phyloP scores from a whole-genome alignment of 73 alveolate genomes.

The Breviolum minutum region DNA sequence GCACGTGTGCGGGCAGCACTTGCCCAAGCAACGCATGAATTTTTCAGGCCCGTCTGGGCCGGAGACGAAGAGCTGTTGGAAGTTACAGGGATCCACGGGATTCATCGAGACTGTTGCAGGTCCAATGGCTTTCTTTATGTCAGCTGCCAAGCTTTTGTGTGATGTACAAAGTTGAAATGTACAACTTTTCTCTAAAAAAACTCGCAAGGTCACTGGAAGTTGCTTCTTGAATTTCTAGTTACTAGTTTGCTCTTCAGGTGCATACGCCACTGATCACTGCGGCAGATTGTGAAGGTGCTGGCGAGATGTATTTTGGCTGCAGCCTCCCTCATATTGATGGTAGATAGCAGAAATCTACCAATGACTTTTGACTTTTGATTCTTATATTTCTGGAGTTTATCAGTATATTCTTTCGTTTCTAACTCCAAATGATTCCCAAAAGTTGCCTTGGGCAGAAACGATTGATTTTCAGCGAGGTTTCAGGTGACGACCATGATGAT shows the following conservation, averaged over 20 bases:
- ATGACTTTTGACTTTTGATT: not conserved
- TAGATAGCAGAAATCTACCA: no score
- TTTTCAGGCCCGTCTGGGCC: slow-evolving; percentile 96
- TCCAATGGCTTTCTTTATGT: slow-evolving; percentile 36
- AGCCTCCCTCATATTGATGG: slow-evolving; percentile 97
- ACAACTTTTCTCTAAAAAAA: not conserved
- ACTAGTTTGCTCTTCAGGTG: slow-evolving; percentile 90
- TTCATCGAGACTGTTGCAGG: not conserved
- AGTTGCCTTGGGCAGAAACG: not conserved
- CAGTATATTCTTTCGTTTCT: not conserved
- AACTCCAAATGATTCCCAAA: not conserved
- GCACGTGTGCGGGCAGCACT: slow-evolving; percentile 99
- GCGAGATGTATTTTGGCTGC: slow-evolving; percentile 99
- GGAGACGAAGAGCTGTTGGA: not conserved
- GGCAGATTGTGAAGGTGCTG: slow-evolving; percentile 99
- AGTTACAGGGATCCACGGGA: not conserved
- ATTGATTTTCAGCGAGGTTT: not conserved
- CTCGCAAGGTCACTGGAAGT: not conserved
- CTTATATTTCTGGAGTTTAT: not conserved
- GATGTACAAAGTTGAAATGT: not conserved
- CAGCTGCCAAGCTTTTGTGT: not conserved
- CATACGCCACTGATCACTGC: slow-evolving; percentile 99
- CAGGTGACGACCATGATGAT: slow-evolving; percentile 93
- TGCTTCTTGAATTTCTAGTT: not conserved
- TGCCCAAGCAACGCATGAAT: slow-evolving; percentile 99